phyloP scores from a whole-genome alignment of 768 basidiomycete genomes.

The Suillus decipiens region DNA sequence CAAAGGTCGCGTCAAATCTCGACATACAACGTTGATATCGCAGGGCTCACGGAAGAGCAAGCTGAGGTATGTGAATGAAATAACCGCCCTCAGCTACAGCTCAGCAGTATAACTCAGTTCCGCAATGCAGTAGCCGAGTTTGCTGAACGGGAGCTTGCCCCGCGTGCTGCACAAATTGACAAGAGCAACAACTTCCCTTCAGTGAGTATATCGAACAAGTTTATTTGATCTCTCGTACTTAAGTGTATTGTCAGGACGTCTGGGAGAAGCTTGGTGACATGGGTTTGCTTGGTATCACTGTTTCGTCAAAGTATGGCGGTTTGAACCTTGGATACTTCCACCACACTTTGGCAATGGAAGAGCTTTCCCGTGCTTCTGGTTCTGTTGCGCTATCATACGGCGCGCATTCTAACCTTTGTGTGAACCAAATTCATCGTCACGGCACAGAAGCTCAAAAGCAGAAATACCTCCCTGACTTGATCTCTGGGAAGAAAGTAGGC shows the following conservation, averaged over 20 bases:
- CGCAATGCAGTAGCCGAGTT: conserved; percentile 78
- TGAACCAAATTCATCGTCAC: conserved; percentile 83
- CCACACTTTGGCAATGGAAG: conserved; percentile 94
- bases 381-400: conserved; percentile 92
- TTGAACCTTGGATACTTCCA: conserved; percentile 82
- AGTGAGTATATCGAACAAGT: conserved; percentile 41
- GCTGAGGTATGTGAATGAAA: conserved; percentile 55
- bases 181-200: conserved; percentile 73
- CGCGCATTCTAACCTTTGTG: conserved; percentile 89
- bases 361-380: conserved; percentile 85
- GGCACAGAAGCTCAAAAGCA: conserved; percentile 82
- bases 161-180: conserved; percentile 83
- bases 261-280: conserved; percentile 91
- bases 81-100: not conserved
- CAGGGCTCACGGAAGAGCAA: conserved; percentile 80
- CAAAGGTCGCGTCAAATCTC: conserved; percentile 39
- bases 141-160: conserved; percentile 81
- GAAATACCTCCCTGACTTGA: conserved; percentile 77
- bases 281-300: conserved; percentile 90
- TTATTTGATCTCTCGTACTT: not conserved
- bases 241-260: conserved; percentile 56
- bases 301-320: conserved; percentile 78
- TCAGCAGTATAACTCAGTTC: conserved; percentile 53
- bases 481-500: conserved; percentile 82
- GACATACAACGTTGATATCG: conserved; percentile 71